Base-by-base conservation (phyloP, 495 filamentous ascomycete species). In the Tetracladium setigerum region DNA sequence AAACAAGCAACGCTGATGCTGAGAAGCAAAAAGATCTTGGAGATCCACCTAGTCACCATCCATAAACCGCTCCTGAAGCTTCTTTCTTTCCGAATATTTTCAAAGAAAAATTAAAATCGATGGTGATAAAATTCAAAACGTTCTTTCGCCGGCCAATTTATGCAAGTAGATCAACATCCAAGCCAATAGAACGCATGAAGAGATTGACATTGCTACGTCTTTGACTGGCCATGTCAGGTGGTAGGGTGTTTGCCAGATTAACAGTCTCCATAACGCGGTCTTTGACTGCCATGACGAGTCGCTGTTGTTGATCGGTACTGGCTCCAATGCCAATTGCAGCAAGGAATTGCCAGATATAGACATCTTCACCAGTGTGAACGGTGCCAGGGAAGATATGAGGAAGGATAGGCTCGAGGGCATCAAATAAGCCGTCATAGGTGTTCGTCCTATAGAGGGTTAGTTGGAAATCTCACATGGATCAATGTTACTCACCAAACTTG, bases 251-350 rank as follows among this genome's bases (percentile, higher is more conserved):
- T 59, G 86, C 82, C 30, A 94, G 79, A 32, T 71, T 67, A 7
- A 96, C 84, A 2, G 92, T 97, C 60, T 95, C 92, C 89, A 97
- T 94, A 44, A 98, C 92, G 46, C 90, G 82, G 56, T 97, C 94
- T 82, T 96, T 98, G 41, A 98, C 94, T 41, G 88, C 89, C 60
- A 95, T 78, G 2, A 98, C 92, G 38, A 98, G 71, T 38, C 88
- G 74, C 65, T 95, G 89, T 66, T 98, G 94, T 65, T 97, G 92
- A 46, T 91, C 85, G 7, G 87, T 87, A 63, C 78, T 89, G 31
- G 92, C 90, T 30, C 88, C 89, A 52, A 95, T 89, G 36, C 92
- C 92, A 50, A 94, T 83, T 8, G 90, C 89, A 14, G 92, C 92
- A 50, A 98, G 73, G 65, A 97, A 95, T 63, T 96, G 89, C 92